These are phyloP conservation scores for Boletus sensibilis DNA, from an alignment of 768 basidiomycete species.

Conservation along the genomic window DNA sequence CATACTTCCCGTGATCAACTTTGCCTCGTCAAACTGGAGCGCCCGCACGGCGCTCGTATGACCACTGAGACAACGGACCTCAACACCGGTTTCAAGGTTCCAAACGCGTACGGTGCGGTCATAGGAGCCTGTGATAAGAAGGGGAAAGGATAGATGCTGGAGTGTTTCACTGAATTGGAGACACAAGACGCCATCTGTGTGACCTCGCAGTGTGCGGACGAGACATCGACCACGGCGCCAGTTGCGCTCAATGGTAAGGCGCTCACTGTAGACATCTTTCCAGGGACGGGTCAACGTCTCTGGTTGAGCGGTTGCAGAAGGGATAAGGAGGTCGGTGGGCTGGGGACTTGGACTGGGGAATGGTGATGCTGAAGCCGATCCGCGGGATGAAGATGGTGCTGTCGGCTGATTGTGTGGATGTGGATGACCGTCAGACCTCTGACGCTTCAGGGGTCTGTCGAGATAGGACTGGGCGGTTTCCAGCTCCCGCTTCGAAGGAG, in stretches of 20 bases:
- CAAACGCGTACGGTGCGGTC: constrained; percentile 93
- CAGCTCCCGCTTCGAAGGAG: constrained; percentile 40
- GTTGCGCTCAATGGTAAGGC: constrained; percentile 94
- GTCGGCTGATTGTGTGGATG: background rate
- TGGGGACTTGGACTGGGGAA: constrained; percentile 2
- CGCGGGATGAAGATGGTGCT: constrained; percentile 9
- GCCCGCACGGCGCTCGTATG: constrained; percentile 91
- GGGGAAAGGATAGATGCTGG: constrained; percentile 79
- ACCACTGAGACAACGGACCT: constrained; percentile 80
- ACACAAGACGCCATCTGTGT: constrained; percentile 96
- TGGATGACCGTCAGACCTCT: constrained; percentile 26
- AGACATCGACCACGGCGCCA: constrained; percentile 93
- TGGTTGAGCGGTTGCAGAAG: constrained; percentile 28
- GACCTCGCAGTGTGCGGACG: constrained; percentile 84
- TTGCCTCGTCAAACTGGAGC: constrained; percentile 93
- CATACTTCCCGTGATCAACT: constrained; percentile 96
- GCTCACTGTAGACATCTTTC: constrained; percentile 98
- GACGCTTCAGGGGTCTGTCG: constrained; percentile 52
- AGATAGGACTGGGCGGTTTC: constrained; percentile 30
- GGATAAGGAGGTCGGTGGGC: constrained; percentile 27
- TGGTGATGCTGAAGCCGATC: constrained; percentile 15
- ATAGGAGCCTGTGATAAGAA: constrained; percentile 97
- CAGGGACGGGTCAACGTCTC: constrained; percentile 77
- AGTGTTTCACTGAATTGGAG: constrained; percentile 90
- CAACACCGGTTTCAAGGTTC: constrained; percentile 91